These are phyloP conservation scores for Botrytis sinoallii DNA, from an alignment of 2,329 filamentous ascomycete genomes.

Conservation along the genomic window DNA sequence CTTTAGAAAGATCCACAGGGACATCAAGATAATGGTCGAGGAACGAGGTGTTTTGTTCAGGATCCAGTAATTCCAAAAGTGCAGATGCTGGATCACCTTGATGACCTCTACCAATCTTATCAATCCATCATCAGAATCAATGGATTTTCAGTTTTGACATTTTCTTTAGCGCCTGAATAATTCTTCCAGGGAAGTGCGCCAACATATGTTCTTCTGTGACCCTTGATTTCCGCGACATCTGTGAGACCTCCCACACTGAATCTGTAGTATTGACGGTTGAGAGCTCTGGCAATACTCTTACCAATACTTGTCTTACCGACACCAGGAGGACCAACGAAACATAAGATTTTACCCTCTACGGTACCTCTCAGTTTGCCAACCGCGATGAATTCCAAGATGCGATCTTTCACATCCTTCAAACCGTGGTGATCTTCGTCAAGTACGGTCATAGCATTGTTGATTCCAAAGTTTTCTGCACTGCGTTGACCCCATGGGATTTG, in stretches of 20 bases:
- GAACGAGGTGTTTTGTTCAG: constrained; percentile 96
- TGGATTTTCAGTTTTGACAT: constrained; percentile 98
- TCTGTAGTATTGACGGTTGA: constrained; percentile 95
- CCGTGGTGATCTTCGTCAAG: constrained; percentile 97
- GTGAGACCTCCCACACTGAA: constrained; percentile 97
- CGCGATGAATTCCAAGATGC: constrained; percentile 96
- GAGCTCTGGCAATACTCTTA: constrained; percentile 91
- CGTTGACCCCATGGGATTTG: constrained; percentile 97
- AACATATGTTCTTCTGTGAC: constrained; percentile 92
- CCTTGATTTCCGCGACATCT: constrained; percentile 98
- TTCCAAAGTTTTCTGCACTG: constrained; percentile 94
- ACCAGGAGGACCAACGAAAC: constrained; percentile 94
- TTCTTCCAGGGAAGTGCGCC: constrained; percentile 92
- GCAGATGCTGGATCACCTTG: constrained; percentile 96
- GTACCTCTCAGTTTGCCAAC: constrained; percentile 96
- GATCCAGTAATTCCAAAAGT: constrained; percentile 87
- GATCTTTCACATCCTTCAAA: constrained; percentile 95
- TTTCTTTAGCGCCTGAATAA: constrained; percentile 99
- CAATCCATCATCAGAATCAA: constrained; percentile 94
- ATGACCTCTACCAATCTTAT: constrained; percentile 96
- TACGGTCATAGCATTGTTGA: constrained; percentile 84
- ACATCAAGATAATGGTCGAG: constrained; percentile 98
- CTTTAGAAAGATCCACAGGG: constrained; percentile 93
- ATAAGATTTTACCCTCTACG: constrained; percentile 97
- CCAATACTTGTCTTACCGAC: constrained; percentile 99